Evolutionary conservation across 2,329 filamentous ascomycete genomes (phyloP).

Genomic region (Cucurbitaria berberidis): DNA sequence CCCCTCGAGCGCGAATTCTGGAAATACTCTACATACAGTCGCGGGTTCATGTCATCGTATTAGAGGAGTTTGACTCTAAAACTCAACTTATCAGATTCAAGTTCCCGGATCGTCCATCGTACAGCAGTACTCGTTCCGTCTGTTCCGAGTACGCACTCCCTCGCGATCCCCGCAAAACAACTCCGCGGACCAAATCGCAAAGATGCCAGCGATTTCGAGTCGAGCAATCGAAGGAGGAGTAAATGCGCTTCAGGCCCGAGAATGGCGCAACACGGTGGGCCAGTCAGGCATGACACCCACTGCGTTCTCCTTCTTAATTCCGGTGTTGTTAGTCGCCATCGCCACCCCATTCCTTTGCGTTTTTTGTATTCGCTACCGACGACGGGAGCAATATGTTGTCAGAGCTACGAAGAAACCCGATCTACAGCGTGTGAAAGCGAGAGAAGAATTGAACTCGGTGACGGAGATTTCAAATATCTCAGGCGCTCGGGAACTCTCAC

Average conservation of each 20-base stretch:
- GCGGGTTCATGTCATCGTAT: neutral
- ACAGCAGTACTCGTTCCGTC: neutral
- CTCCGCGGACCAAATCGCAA: neutral
- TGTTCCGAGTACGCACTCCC: neutral
- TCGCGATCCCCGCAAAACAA: neutral
- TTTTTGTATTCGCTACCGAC: constrained; percentile 28
- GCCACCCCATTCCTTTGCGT: constrained; percentile 33
- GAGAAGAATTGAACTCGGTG: constrained; percentile 27
- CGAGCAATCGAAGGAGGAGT: neutral
- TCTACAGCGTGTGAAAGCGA: constrained; percentile 27
- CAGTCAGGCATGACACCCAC: constrained; percentile 34
- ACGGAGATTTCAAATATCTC: constrained; percentile 23
- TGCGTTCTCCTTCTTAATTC: constrained; percentile 38
- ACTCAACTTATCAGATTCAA: neutral
- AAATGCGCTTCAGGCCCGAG: constrained; percentile 12
- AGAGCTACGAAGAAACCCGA: constrained; percentile 21
- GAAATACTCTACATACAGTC: neutral
- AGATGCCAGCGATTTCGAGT: constrained; percentile 20
- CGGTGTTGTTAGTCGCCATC: constrained; percentile 36
- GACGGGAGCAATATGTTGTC: constrained; percentile 7
- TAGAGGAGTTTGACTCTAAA: neutral
- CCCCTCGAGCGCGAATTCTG: neutral
- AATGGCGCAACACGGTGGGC: constrained; percentile 24
- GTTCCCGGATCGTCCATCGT: neutral
- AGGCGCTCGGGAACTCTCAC: neutral